These are phyloP conservation scores for Diversispora epigaea DNA, from an alignment of 192 early-diverging fungal genomes.

Conservation along the genomic window DNA sequence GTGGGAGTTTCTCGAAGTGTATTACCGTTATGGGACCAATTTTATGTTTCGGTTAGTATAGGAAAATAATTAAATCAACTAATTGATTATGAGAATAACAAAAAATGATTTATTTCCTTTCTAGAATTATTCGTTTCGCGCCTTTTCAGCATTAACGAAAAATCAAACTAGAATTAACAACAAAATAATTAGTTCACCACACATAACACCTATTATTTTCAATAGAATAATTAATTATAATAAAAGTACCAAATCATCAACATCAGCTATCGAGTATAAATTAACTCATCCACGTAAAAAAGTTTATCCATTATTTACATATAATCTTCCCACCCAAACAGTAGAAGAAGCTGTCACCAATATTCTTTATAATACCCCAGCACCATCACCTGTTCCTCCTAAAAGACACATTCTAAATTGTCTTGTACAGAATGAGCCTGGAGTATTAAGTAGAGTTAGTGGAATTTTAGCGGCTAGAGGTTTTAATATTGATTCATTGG, in stretches of 20 bases:
- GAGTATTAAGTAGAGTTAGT: constrained; percentile 75
- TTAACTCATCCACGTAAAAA: constrained; percentile 45
- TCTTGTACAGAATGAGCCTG: constrained; percentile 91
- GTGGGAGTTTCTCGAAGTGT: background rate
- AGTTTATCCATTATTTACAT: constrained; percentile 36
- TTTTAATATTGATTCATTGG: constrained; percentile 97
- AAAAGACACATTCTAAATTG: constrained; percentile 93
- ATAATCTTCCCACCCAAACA: constrained; percentile 58
- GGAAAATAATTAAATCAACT: background rate
- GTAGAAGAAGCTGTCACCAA: constrained; percentile 95
- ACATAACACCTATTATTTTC: background rate
- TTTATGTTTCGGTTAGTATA: background rate
- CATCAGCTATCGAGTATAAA: constrained; percentile 49
- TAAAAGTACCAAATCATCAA: constrained; percentile 39
- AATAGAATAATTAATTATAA: background rate
- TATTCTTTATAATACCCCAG: constrained; percentile 95
- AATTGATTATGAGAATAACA: background rate
- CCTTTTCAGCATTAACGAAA: background rate
- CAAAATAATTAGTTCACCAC: background rate
- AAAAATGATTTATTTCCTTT: background rate
- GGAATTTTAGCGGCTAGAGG: constrained; percentile 92
- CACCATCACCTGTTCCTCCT: constrained; percentile 46
- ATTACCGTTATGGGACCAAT: background rate
- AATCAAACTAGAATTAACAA: background rate
- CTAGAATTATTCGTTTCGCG: background rate